phyloP scores from a whole-genome alignment of 1,284 basidiomycete species.

The Bjerkandera adusta region DNA sequence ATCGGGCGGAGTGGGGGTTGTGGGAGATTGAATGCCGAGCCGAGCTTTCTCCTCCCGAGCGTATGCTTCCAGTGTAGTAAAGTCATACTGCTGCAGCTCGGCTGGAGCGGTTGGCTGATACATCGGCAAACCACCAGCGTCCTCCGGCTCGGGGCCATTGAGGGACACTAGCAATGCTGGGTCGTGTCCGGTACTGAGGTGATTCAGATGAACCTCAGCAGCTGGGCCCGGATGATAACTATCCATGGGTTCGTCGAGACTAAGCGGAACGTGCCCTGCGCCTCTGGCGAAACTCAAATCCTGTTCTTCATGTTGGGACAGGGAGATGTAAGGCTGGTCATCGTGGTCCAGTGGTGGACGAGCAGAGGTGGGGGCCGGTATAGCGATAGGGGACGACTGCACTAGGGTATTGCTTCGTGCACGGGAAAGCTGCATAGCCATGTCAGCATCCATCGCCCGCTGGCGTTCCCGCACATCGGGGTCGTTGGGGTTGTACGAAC shows the following conservation, averaged over 20 bases:
- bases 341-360: constrained; percentile 17
- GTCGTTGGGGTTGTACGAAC: constrained; percentile 65
- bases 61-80: constrained; percentile 78
- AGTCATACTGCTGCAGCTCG: constrained; percentile 60
- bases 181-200: constrained; percentile 46
- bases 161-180: constrained; percentile 43
- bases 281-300: constrained; percentile 43
- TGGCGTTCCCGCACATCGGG: constrained; percentile 74
- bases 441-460: constrained; percentile 82
- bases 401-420: constrained; percentile 64
- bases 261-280: constrained; percentile 25
- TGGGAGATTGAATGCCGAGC: constrained; percentile 49
- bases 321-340: constrained; percentile 31
- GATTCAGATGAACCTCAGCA: constrained; percentile 31
- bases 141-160: constrained; percentile 22
- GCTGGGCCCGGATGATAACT: constrained; percentile 26
- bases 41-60: constrained; percentile 67
- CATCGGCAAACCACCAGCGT: constrained; percentile 51
- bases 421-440: constrained; percentile 78
- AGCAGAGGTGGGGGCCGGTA: constrained; percentile 23
- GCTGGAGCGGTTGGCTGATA: constrained; percentile 53
- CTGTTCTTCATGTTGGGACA: constrained; percentile 45
- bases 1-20: constrained; percentile 16
- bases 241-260: constrained; percentile 18
- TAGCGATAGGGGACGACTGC: constrained; percentile 21